Evolutionary conservation across 495 filamentous ascomycete species (phyloP).

Genomic region (Tuber calosporum): DNA sequence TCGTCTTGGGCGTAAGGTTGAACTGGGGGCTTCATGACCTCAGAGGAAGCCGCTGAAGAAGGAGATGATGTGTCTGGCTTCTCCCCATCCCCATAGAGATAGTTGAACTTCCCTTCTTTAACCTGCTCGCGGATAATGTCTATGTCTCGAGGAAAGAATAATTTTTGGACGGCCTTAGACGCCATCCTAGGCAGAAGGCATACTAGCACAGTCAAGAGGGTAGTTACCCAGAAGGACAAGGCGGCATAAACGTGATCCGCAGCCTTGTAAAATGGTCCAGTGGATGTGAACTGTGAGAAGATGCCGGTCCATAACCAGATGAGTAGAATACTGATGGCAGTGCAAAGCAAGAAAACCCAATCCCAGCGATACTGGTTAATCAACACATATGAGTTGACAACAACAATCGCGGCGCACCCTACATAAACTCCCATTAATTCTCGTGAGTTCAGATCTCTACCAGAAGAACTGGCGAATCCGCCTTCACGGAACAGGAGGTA

Average conservation of each 20-base stretch:
- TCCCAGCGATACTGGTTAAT: conserved; percentile 98
- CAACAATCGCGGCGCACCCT: conserved; percentile 67
- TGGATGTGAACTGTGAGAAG: conserved; percentile 63
- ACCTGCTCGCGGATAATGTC: conserved; percentile 95
- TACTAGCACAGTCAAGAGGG: conserved; percentile 65
- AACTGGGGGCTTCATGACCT: conserved; percentile 55
- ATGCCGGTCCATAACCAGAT: conserved; percentile 96
- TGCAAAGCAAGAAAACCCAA: conserved; percentile 80
- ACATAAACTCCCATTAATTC: conserved; percentile 77
- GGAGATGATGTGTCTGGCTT: conserved; percentile 21
- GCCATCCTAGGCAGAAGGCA: conserved; percentile 79
- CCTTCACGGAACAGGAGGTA: conserved; percentile 67
- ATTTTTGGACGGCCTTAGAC: conserved; percentile 81
- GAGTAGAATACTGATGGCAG: conserved; percentile 70
- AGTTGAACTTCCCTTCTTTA: conserved; percentile 67
- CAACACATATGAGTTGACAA: conserved; percentile 87
- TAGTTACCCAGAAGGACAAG: conserved; percentile 76
- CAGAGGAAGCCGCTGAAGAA: conserved; percentile 54
- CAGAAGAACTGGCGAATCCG: conserved; percentile 59
- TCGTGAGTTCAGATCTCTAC: conserved; percentile 65
- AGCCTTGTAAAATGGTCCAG: conserved; percentile 66
- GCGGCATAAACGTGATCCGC: conserved; percentile 72
- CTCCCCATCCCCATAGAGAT: conserved; percentile 52
- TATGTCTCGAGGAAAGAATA: conserved; percentile 83
- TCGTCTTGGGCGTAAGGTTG: conserved; percentile 60